Evolutionary conservation across 768 basidiomycete species (phyloP), one percentile per base, ranked within the genome.

Genomic region (Gymnopilus junonius): DNA sequence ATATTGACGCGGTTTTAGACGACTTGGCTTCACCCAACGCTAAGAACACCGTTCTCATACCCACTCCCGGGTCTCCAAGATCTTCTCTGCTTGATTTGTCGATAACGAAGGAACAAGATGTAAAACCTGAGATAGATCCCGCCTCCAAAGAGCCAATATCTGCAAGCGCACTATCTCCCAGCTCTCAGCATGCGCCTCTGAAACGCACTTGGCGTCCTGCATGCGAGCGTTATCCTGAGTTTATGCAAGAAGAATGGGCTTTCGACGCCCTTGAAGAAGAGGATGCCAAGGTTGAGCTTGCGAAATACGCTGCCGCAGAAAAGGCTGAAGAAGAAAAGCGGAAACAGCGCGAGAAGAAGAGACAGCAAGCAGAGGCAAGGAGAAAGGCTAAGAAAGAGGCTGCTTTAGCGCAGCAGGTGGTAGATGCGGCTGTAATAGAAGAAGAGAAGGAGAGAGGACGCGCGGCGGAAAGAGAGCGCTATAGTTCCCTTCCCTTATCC

Each of bases 221-320:
- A 46, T 87, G 81, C 65, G 94, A 97, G 58, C 88, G 96, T 8
- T 98, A 97, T 75, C 58, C 82, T 20, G 94, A 97, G 73, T 97
- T 87, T 69, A 89, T 92, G 83, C 77, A 79, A 51, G 95, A 97
- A 73, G 93, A 96, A 72, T 89, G 87, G 84, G 82, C 76, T 7
- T 75, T 93, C 55, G 94, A 95, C 67, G 85, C 81, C n/a, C 74
- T 79, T 31, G 94, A 97, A 64, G 96, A 95, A 70, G 81, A 83
- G 25, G 87, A 89, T 66, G 87, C 88, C 3, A 82, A 80, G 48
- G 71, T 70, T 1, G 85, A 87, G 43, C 74, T 77, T 1, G 71
- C 71, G 4, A 75, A 73, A 46, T 65, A 72, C 14, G 83, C 81
- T 8, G 77, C 79, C 8, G 71, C 69, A 17, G 78, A 79, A 17